Base-by-base conservation (phyloP, 164 flowering plant species). In the Euptelea pleiosperma region DNA sequence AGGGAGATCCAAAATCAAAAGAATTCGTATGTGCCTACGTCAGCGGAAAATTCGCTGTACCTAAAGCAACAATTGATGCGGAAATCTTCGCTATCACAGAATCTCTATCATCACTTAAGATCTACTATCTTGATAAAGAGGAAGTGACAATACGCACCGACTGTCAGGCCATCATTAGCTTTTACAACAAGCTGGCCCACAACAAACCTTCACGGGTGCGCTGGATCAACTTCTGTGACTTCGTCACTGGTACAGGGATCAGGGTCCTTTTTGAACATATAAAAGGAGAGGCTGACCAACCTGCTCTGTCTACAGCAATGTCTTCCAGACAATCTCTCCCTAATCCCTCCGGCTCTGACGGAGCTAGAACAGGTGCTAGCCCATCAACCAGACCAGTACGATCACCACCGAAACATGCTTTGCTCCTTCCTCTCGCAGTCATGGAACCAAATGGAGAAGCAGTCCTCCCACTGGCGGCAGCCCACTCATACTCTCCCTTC, bases 41-140 rank as follows among this genome's bases (percentile, higher is more conserved):
- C 21, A 52, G 57, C n/a, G 57, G 57, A 18, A 34, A 31, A n/a
- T 52, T 52, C 18, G 2, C n/a, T 3, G 6, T 18, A 2, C 40
- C 41, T 5, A 58, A 58, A 24, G 29, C 62, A 0, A 28, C 62
- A 21, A 58, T 58, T 28, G 62, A 58, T 29, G 62, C 52, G 3
- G 62, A 58, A 21, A 44, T 58, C n/a, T 29, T 19, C 12, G 52
- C 62, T 4, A 41, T 58, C 52, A 58, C 45, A 52, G 45, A 58
- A 25, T 22, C 37, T 6, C 52, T 58, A 1, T 37, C 44, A 1
- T 8, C 11, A 5, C 18, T 58, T 8, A 58, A 58, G n/a, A 33
- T 58, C 0, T 58, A 28, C 16, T 58, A 58, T 22, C 26, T 58
- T 2, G 62, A 58, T n/a, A n/a, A n/a, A n/a, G n/a, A n/a, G n/a